These are phyloP conservation scores for Medicago arabica DNA, from an alignment of 306 rosid genomes.

Conservation along the genomic window DNA sequence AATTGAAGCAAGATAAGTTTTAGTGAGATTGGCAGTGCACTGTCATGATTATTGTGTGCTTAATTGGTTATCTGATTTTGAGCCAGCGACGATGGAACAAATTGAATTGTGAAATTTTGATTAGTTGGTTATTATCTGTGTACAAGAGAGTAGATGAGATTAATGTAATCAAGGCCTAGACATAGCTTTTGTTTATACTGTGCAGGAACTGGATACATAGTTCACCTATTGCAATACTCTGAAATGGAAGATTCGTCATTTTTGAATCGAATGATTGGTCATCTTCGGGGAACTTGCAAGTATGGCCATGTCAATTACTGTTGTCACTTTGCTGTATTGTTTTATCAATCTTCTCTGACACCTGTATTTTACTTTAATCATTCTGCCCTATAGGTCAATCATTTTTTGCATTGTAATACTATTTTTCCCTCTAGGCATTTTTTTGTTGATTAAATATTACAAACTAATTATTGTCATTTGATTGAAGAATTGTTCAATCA, in stretches of 20 bases:
- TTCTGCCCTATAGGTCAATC: neutral
- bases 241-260: conserved; percentile 68
- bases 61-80: conserved; percentile 7
- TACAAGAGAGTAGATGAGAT: conserved; percentile 2
- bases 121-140: conserved; percentile 31
- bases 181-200: conserved; percentile 20
- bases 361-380: neutral
- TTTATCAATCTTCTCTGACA: neutral
- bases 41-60: neutral
- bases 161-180: neutral
- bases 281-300: conserved; percentile 84
- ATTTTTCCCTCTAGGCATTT: neutral
- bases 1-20: neutral
- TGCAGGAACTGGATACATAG: conserved; percentile 37
- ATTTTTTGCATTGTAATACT: neutral
- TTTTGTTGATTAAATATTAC: neutral
- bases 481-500: neutral
- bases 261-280: conserved; percentile 62
- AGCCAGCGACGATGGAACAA: neutral
- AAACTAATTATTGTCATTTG: neutral
- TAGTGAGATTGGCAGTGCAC: neutral
- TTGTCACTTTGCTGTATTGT: conserved; percentile 1
- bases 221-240: conserved; percentile 17
- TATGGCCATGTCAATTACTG: conserved; percentile 47
- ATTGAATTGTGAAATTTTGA: conserved; percentile 10